Evolutionary conservation across 2,329 filamentous ascomycete species (phyloP), one percentile per base, ranked within the genome.

Genomic region (Colletotrichum destructivum): DNA sequence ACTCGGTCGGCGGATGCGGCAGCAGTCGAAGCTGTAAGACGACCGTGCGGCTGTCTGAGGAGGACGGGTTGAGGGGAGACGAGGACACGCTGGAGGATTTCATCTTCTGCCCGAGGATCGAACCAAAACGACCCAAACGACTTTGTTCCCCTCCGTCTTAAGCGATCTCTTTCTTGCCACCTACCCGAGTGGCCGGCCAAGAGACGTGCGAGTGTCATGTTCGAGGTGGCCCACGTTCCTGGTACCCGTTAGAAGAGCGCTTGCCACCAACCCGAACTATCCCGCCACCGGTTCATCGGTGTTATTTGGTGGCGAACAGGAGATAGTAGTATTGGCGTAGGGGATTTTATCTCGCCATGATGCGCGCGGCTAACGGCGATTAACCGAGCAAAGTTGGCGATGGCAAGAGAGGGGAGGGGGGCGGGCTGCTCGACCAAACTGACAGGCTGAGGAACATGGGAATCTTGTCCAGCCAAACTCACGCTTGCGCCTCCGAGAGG

Each of bases 91-190:
- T 59, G 52, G 52, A 63, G 65, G 59, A 71, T 71, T 71, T 69
- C 69, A 69, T 21, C 38, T 60, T 59, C 69, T 71, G 69, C 69
- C 69, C 69, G 69, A 71, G 59, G 59, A 71, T 71, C 65, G 57
- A 71, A 60, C 38, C 65, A 71, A 71, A 71, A 38, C 52, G 65
- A 31, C 26, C 13, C 55, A n/a, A 54, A 62, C 55, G 54, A 57
- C 54, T 21, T 21, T 64, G 44, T 52, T 49, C 51, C 59, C 57
- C 16, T 26, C 15, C 15, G 21, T n/a, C 31, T 12, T 23, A 57
- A 62, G n/a, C 12, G n/a, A 47, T 38, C 4, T 8, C n/a, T 49
- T 16, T 40, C 57, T 71, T 46, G 69, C 69, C 69, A 60, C 69
- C 13, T 16, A 51, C 44, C 26, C n/a, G 31, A n/a, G n/a, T 26